phyloP scores from a whole-genome alignment of 2,329 filamentous ascomycete genomes.

The Pseudohalonectria lignicola region DNA sequence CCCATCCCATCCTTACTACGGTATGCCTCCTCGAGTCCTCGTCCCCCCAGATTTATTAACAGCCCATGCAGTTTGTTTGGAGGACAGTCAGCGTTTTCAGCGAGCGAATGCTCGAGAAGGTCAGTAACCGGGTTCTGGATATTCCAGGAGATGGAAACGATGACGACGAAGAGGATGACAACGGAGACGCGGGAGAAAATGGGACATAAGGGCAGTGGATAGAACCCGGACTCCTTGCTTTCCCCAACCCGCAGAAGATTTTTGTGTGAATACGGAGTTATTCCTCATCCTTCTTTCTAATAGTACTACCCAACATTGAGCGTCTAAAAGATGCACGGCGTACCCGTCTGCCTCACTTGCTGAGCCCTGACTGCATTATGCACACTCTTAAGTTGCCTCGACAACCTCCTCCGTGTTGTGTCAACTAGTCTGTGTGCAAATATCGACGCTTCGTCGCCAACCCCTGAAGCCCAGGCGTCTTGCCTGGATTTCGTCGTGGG shows the following conservation, averaged over 20 bases:
- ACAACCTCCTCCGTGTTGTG: conserved; percentile 67
- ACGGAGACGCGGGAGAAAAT: conserved; percentile 17
- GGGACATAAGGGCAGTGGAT: conserved; percentile 7
- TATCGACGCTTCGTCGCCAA: conserved; percentile 37
- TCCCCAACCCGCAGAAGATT: conserved; percentile 11
- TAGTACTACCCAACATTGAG: too few species aligned
- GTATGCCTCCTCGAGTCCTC: too few species aligned
- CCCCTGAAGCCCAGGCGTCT: conserved; percentile 38
- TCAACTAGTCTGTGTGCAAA: conserved; percentile 97
- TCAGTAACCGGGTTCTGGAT: conserved; percentile 73
- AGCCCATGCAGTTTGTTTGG: conserved; percentile 36
- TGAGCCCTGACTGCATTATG: conserved; percentile 26
- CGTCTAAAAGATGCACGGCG: too few species aligned
- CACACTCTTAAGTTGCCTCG: conserved; percentile 98
- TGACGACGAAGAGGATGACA: conserved; percentile 37
- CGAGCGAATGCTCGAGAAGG: conserved; percentile 60
- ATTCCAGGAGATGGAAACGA: conserved; percentile 56
- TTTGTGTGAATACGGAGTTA: conserved; percentile 13
- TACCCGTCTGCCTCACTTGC: not conserved
- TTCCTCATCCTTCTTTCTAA: too few species aligned
- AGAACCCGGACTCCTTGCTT: not conserved
- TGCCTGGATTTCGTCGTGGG: conserved; percentile 29
- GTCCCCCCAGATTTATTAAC: too few species aligned
- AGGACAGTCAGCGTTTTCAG: conserved; percentile 68
- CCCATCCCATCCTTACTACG: too few species aligned